Evolutionary conservation across 306 rosid species (phyloP).

Genomic region (Cucumis melo): DNA sequence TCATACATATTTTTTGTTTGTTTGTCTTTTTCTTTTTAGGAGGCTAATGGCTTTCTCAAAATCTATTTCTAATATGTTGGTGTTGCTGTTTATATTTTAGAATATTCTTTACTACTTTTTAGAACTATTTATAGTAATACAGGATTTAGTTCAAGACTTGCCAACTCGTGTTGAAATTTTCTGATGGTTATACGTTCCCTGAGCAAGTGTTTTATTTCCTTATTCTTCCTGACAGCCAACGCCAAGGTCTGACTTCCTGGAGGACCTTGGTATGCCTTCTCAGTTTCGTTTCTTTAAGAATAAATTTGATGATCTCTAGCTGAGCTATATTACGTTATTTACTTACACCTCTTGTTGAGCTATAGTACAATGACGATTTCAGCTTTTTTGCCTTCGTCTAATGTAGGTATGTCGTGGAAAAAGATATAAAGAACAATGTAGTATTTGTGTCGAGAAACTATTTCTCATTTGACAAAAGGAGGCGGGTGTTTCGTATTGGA

Average conservation of each 20-base stretch:
- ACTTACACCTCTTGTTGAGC: not conserved
- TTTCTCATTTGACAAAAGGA: slow-evolving; percentile 76
- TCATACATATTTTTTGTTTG: no score
- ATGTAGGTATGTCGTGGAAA: slow-evolving; percentile 87
- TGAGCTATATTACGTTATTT: not conserved
- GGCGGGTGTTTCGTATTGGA: slow-evolving; percentile 70
- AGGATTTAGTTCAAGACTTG: no score
- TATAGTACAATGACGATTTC: not conserved
- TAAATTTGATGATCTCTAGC: not conserved
- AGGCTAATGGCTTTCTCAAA: no score
- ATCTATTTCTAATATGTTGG: no score
- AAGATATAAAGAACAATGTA: slow-evolving; percentile 71
- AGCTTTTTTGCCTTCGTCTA: slow-evolving; percentile 2
- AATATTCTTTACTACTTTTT: no score
- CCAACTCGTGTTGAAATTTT: no score
- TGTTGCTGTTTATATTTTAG: no score
- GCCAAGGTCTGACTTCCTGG: slow-evolving; percentile 89
- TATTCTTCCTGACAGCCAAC: slow-evolving; percentile 21
- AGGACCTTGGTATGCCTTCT: slow-evolving; percentile 74
- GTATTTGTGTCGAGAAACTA: slow-evolving; percentile 90
- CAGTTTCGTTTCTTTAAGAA: not conserved
- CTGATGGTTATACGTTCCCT: no score
- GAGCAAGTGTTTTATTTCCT: not conserved
- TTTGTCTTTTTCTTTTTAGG: no score
- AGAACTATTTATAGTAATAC: no score